Evolutionary conservation across 1,284 basidiomycete species (phyloP).

Genomic region (Entoloma clypeatum): DNA sequence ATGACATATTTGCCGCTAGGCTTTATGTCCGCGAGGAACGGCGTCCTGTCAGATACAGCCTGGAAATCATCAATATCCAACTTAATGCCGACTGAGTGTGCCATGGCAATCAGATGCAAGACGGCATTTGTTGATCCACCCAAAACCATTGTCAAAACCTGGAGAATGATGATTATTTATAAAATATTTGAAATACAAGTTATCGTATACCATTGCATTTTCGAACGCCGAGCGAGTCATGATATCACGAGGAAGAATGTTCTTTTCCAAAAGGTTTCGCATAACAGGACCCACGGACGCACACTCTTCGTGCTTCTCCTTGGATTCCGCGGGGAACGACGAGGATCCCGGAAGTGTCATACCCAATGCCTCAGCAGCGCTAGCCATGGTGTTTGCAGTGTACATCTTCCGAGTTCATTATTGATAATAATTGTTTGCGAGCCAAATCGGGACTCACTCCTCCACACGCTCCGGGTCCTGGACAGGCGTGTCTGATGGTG

Average conservation of each 20-base stretch:
- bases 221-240: conserved; percentile 96
- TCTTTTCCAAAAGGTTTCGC: conserved; percentile 83
- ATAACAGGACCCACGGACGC: conserved; percentile 77
- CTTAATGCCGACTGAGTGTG: conserved; percentile 82
- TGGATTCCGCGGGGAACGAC: conserved; percentile 89
- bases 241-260: conserved; percentile 91
- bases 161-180: conserved; percentile 12
- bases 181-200: conserved; percentile 10
- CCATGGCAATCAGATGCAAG: conserved; percentile 86
- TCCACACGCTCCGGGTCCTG: conserved; percentile 94
- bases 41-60: conserved; percentile 76
- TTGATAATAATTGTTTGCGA: conserved; percentile 7
- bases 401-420: conserved; percentile 62
- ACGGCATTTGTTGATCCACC: conserved; percentile 95
- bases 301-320: conserved; percentile 85
- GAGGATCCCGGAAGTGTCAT: conserved; percentile 98
- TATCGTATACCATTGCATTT: conserved; percentile 80
- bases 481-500: conserved; percentile 88
- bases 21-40: conserved; percentile 88
- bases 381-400: conserved; percentile 96
- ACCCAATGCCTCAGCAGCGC: conserved; percentile 86
- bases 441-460: conserved; percentile 56
- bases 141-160: conserved; percentile 91
- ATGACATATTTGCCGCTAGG: conserved; percentile 89
- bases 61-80: conserved; percentile 87